A percentile compares a stretch with the other conserved stretches of the same genome.
phyloP scores from a whole-genome alignment of 2,329 filamentous ascomycete genomes.

The Pyrenochaeta sp. region DNA sequence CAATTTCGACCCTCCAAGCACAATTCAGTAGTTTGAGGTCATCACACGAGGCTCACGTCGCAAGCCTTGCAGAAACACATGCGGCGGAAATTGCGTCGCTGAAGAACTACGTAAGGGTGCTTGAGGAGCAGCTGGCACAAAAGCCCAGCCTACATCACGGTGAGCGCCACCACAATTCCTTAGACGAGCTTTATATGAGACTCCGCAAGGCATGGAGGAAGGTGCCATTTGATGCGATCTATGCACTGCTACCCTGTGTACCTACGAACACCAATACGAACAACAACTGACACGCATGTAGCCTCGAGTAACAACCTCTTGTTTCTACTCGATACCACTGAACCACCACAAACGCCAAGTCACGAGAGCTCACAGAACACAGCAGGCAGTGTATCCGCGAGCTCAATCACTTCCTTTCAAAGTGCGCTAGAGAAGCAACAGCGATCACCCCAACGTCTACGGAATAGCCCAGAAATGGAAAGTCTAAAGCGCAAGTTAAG shows the following conservation, averaged over 20 bases:
- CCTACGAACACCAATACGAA: conserved; percentile 20
- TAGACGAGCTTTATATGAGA: background rate
- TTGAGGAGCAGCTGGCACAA: conserved; percentile 47
- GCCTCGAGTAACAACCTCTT: conserved; percentile 39
- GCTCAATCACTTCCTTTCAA: conserved; percentile 28
- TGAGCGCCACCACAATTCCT: conserved; percentile 18
- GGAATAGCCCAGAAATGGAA: conserved; percentile 46
- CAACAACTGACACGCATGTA: conserved; percentile 25
- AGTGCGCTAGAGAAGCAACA: conserved; percentile 36
- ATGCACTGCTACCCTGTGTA: conserved; percentile 5
- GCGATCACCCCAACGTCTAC: conserved; percentile 27
- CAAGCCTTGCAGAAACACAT: conserved; percentile 49
- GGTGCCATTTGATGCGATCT: background rate
- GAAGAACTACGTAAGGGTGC: conserved; percentile 47
- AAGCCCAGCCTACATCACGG: conserved; percentile 39
- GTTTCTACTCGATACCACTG: conserved; percentile 34
- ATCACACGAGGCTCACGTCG: conserved; percentile 52
- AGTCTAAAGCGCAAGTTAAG: conserved; percentile 51
- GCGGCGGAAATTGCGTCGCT: conserved; percentile 51
- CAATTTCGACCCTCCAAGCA: conserved; percentile 42
- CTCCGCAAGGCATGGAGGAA: conserved; percentile 1
- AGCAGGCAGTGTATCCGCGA: conserved; percentile 29
- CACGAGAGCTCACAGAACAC: conserved; percentile 26
- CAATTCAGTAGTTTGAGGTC: conserved; percentile 48
- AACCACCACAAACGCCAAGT: conserved; percentile 29